Base-by-base conservation (phyloP, 2,329 filamentous ascomycete genomes). In the Claviceps spartinae region DNA sequence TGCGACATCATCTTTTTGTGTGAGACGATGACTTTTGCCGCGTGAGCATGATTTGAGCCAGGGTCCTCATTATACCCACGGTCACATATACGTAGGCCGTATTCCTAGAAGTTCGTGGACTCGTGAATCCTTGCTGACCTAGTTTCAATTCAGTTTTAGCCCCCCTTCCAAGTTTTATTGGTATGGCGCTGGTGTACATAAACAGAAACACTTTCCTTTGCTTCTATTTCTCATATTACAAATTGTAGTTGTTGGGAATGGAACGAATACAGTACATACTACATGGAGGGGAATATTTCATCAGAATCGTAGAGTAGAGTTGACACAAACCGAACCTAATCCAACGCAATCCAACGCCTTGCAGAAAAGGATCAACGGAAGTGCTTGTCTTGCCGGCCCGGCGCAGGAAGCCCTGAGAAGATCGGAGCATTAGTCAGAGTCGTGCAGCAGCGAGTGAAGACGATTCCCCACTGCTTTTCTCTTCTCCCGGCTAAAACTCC, bases 401-500 rank as follows among this genome's bases (percentile, higher is more conserved):
- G 13, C 37, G 9, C 37, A 40, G 3, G 8, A 2, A 40, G 2
- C 37, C n/a, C 37, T 40, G 26, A 30, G 8, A 30, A 30, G 8
- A 30, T 30, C 26, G 26, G 8, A 30, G 9, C 8, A 30, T 30
- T 30, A 8, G 2, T 30, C 26, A 30, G 26, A 54, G 54, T 57
- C 38, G 52, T 41, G 56, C 48, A 47, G 56, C 48, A 47, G 37
- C 26, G 40, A 56, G n/a, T 42, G 18, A 3, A 20, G 54, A 54
- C 55, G 57, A 34, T 51, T 22, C 26, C 5, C 14, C 43, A 14
- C 24, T n/a, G 16, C 22, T 16, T 45, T 9, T n/a, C 4, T 7
- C 24, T 16, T 24, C 5, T 13, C 34, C 42, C 24, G 49, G 54
- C 66, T 63, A 81, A 54, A 81, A 81, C 62, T 81, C 76, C 51